These are phyloP conservation scores for Trichoderma hamatum DNA, from an alignment of 2,329 filamentous ascomycete genomes.

Conservation along the genomic window DNA sequence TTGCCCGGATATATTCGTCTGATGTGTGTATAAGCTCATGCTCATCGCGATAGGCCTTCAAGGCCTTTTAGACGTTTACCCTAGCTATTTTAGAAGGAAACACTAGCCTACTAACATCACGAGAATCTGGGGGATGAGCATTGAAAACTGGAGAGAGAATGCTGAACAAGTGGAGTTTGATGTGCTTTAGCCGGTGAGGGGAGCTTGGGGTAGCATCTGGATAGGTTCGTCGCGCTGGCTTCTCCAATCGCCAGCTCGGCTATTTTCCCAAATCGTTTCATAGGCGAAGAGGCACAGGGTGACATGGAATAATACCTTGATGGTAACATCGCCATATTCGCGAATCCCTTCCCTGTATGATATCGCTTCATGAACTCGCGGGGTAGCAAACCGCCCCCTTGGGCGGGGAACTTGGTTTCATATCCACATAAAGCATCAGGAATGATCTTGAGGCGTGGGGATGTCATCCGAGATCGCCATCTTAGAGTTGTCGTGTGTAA, in stretches of 20 bases:
- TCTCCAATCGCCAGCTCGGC: background rate
- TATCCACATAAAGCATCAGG: background rate
- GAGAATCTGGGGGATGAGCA: conserved; percentile 7
- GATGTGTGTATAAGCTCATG: background rate
- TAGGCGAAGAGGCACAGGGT: background rate
- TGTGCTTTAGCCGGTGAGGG: conserved; percentile 10
- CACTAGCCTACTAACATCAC: too few species aligned
- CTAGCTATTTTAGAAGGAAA: background rate
- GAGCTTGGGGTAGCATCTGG: background rate
- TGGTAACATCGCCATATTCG: background rate
- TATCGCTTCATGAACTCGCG: background rate
- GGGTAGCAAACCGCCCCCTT: background rate
- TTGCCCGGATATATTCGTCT: background rate
- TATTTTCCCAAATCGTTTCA: conserved; percentile 2
- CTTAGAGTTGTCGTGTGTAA: background rate
- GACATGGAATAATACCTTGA: background rate
- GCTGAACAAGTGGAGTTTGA: background rate
- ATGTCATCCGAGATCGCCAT: conserved; percentile 1
- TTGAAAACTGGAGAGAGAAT: background rate
- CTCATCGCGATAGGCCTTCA: background rate
- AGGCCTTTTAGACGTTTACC: conserved; percentile 16
- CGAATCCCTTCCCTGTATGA: background rate
- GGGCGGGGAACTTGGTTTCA: background rate
- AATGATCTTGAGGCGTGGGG: background rate
- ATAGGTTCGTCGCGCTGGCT: background rate